Percentiles rank a stretch among this genome's conserved stretches.
Conservation (phyloP, 2,329 filamentous ascomycete species). For the Colletotrichum sp. region DNA sequence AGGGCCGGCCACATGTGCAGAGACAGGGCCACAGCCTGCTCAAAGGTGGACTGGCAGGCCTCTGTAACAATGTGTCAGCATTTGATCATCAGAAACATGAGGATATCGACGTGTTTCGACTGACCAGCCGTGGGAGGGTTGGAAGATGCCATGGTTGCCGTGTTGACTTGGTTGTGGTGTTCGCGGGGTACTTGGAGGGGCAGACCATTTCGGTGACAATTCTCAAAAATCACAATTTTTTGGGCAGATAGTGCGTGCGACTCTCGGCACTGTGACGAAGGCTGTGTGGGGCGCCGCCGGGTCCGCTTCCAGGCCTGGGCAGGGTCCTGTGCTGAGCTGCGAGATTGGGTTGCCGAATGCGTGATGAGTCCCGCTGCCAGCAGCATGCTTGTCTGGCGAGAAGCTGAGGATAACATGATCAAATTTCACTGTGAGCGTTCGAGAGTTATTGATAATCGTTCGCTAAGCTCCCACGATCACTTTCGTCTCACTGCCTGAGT, state of each 20-base stretch:
- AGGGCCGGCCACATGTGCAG: constrained; percentile 90
- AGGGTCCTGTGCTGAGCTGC: constrained; percentile 2
- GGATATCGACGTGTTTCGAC: not conserved
- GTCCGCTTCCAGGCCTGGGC: not conserved
- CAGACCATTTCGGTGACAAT: constrained; percentile 5
- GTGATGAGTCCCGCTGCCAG: not conserved
- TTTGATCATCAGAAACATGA: not conserved
- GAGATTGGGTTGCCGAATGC: constrained; percentile 1
- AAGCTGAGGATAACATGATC: not conserved
- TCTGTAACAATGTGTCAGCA: not conserved
- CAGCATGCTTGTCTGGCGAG: not conserved
- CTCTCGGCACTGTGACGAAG: not conserved
- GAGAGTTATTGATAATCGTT: not conserved
- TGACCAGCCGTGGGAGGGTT: constrained; percentile 16
- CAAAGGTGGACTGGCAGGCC: constrained; percentile 67
- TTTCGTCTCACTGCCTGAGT: not conserved
- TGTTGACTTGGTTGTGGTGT: constrained; percentile 6
- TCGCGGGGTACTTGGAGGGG: constrained; percentile 20
- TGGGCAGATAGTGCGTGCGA: constrained; percentile 13
- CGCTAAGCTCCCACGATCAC: not conserved
- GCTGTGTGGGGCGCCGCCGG: constrained; percentile 6
- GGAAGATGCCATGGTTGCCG: constrained; percentile 14
- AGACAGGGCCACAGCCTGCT: constrained; percentile 83
- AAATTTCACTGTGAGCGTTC: not conserved
- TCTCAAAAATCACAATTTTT: constrained; percentile 18